Evolutionary conservation across 768 basidiomycete species (phyloP), one percentile per base, ranked within the genome.

Genomic region (Russula ochroleuca): DNA sequence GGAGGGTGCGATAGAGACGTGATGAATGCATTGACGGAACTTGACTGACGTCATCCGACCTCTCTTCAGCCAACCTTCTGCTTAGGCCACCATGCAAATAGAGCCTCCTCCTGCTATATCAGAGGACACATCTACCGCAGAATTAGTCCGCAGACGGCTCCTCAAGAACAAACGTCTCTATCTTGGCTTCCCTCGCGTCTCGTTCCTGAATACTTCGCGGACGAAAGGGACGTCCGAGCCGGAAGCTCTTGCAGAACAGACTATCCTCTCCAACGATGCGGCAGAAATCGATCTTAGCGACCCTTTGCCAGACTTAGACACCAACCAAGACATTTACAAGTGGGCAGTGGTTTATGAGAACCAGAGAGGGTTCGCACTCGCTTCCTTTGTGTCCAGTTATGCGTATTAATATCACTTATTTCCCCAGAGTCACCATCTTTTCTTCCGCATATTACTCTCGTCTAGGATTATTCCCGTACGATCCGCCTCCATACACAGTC

Each of bases 301-400:
- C 10, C 25, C 49, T 41, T 9, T 21, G 28, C 40, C 35, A 35
- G 61, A 67, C 40, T 33, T 59, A 41, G 64, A 69, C 48, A 64
- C 63, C 21, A 74, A 77, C 65, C 72, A 73, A 59, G 84, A 88
- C 69, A 73, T 79, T 14, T 92, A 87, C 71, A 80, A 81, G 72
- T 93, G 90, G 90, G 90, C 88, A 8, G 72, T 88, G 11, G 69
- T 92, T 11, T 90, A 90, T 65, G 90, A 93, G 75, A 91, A 92
- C 70, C 90, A 93, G 74, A 78, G 90, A 70, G 90, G 90, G 90
- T 88, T 65, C 51, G 65, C 31, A 21, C 33, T 8, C 40, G 11
- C 38, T 55, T 9, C 23, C 41, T 37, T 53, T 48, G 5, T 11
- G 11, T 49, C 15, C 33, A 23, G 33, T 14, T 0, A 43, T 49